A percentile compares a stretch with the other conserved stretches of the same genome.
These are phyloP conservation scores for Claviceps arundinis DNA, from an alignment of 2,329 filamentous ascomycete genomes.

Conservation along the genomic window DNA sequence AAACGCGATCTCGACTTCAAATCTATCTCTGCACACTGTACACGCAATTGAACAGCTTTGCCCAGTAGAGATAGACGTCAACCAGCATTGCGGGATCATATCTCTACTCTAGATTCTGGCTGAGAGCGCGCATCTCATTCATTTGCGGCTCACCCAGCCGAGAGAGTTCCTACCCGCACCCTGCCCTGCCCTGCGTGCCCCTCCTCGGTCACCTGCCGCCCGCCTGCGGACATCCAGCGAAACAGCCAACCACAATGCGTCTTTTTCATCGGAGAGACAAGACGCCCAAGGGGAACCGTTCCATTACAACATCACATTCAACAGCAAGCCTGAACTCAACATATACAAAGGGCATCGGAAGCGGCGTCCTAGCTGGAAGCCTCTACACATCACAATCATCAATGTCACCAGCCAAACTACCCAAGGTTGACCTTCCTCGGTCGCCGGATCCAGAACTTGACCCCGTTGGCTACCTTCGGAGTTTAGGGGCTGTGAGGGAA, in stretches of 20 bases:
- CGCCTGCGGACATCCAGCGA: constrained; percentile 2
- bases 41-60: not conserved
- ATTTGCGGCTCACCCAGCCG: constrained; percentile 5
- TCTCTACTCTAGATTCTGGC: not conserved
- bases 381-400: constrained; percentile 27
- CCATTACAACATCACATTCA: constrained; percentile 31
- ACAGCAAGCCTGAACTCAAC: constrained; percentile 39
- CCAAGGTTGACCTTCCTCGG: constrained; percentile 68
- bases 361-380: constrained; percentile 39
- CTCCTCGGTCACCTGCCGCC: constrained; percentile 4
- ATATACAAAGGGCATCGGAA: constrained; percentile 18
- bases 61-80: not conserved
- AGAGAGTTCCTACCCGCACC: constrained; percentile 10
- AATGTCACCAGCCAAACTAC: constrained; percentile 42
- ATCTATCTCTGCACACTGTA: not conserved
- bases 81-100: not conserved
- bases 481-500: constrained; percentile 77
- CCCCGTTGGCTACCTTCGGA: constrained; percentile 80
- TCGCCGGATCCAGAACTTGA: constrained; percentile 80
- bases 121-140: constrained; percentile 1
- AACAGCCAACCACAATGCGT: constrained; percentile 29
- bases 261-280: constrained; percentile 44
- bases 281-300: constrained; percentile 28
- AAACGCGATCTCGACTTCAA: not conserved
- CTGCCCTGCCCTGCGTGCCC: constrained; percentile 1